These are phyloP conservation scores for Porphyra umbilicalis DNA, from an alignment of 31 red algal species.

Conservation along the genomic window DNA sequence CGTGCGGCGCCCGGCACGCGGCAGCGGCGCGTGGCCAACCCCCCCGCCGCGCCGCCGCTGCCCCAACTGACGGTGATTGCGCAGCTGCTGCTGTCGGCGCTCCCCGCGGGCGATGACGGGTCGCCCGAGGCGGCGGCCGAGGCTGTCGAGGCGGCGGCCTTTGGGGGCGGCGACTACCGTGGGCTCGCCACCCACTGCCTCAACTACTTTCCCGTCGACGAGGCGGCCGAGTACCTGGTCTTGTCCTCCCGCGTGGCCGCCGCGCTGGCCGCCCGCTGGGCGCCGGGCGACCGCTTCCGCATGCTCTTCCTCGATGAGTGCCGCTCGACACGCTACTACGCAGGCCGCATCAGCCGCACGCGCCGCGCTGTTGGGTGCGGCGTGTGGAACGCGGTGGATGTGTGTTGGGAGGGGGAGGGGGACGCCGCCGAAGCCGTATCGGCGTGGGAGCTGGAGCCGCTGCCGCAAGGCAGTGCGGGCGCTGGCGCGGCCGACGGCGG, in stretches of 20 bases:
- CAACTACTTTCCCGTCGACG: constrained; percentile 75
- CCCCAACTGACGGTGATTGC: not conserved
- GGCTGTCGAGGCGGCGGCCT: not conserved
- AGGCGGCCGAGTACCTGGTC: constrained; percentile 66
- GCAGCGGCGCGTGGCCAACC: not conserved
- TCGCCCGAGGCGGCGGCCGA: not conserved
- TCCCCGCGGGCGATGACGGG: not conserved
- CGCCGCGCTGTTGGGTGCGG: not conserved
- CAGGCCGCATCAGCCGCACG: constrained; percentile 26
- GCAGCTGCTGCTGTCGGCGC: not conserved
- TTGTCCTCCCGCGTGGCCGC: constrained; percentile 51
- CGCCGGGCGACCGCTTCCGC: constrained; percentile 60
- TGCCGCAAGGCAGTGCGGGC: not conserved
- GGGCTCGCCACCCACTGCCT: constrained; percentile 4
- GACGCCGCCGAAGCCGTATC: constrained; percentile 61
- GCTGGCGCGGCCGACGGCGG: constrained; percentile 17
- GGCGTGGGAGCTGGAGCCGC: constrained; percentile 69
- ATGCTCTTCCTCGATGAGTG: constrained; percentile 74
- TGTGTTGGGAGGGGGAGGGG: constrained; percentile 70
- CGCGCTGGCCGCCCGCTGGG: constrained; percentile 53
- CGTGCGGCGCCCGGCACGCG: not conserved
- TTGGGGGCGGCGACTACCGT: not conserved
- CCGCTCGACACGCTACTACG: constrained; percentile 64
- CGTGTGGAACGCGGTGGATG: constrained; percentile 76
- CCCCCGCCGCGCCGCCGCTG: not conserved